Conservation (phyloP, 768 basidiomycete genomes). For the Lentinus brumalis region DNA sequence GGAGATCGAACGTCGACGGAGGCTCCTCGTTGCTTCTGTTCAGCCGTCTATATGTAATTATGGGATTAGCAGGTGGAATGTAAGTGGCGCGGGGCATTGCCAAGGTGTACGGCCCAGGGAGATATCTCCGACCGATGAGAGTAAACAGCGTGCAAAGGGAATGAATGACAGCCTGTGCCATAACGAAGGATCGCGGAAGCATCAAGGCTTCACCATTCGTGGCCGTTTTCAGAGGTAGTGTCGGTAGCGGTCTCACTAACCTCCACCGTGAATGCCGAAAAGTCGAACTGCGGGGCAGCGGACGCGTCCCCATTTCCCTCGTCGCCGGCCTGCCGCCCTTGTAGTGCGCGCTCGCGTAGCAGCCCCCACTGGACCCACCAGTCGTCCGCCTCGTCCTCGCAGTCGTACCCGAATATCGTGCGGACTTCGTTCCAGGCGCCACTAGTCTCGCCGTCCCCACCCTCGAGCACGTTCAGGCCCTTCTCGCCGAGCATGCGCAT, state of each 20-base stretch:
- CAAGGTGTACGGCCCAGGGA: too few relatives aligned
- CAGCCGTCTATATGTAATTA: conserved; percentile 1
- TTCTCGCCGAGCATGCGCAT: conserved; percentile 24
- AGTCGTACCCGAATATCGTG: conserved; percentile 36
- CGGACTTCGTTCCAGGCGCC: conserved; percentile 33
- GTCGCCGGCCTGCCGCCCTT: neutral
- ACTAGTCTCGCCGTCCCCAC: conserved; percentile 26
- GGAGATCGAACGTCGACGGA: conserved; percentile 3
- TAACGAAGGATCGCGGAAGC: neutral
- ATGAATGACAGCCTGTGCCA: too few relatives aligned
- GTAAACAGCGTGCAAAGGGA: too few relatives aligned
- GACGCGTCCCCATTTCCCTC: neutral
- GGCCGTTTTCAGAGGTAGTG: too few relatives aligned
- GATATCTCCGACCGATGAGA: too few relatives aligned
- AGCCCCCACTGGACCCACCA: conserved; percentile 41
- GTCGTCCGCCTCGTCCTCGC: conserved; percentile 39
- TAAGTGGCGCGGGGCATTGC: neutral
- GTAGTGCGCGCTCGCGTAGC: conserved; percentile 27
- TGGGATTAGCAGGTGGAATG: conserved; percentile 3
- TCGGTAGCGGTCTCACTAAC: conserved; percentile 5
- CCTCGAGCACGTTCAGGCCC: conserved; percentile 25
- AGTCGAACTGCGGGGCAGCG: neutral
- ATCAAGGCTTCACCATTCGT: neutral
- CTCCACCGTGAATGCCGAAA: conserved; percentile 13
- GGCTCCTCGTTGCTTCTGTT: neutral